Evolutionary conservation across 2,329 filamentous ascomycete species (phyloP).

Genomic region (Tolypocladium paradoxum): DNA sequence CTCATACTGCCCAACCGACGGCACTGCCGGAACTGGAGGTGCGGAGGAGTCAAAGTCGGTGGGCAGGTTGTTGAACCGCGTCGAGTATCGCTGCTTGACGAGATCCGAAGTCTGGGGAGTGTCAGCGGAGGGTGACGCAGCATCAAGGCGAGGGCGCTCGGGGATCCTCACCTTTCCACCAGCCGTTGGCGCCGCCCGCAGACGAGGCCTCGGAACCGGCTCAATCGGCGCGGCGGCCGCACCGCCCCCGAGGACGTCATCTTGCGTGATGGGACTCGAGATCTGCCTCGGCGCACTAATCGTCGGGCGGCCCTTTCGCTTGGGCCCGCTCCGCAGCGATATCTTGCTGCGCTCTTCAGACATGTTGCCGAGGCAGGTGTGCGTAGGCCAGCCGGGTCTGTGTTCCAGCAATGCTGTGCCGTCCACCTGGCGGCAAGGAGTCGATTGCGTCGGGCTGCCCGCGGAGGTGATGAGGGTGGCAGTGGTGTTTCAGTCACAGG

Average conservation of each 20-base stretch:
- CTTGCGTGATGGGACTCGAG: conserved; percentile 46
- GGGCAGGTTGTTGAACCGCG: conserved; percentile 72
- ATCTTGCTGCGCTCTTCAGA: conserved; percentile 52
- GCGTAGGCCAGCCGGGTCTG: background rate
- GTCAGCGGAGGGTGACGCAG: conserved; percentile 10
- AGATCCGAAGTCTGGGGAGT: conserved; percentile 57
- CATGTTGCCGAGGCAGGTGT: conserved; percentile 29
- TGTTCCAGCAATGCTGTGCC: background rate
- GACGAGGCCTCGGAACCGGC: conserved; percentile 25
- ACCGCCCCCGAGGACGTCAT: conserved; percentile 25
- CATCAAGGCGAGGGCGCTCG: background rate
- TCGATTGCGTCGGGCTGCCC: background rate
- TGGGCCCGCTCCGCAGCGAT: conserved; percentile 50
- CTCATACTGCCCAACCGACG: conserved; percentile 49
- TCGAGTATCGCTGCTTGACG: conserved; percentile 90
- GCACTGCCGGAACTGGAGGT: conserved; percentile 62
- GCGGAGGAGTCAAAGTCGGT: conserved; percentile 57
- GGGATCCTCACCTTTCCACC: conserved; percentile 40
- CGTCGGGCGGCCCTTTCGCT: conserved; percentile 48
- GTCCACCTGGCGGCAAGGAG: background rate
- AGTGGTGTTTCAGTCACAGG: background rate
- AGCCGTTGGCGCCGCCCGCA: conserved; percentile 36
- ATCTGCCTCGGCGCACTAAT: conserved; percentile 56
- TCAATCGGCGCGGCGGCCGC: conserved; percentile 10
- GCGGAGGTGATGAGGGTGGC: background rate